Evolutionary conservation across 257 asterid genomes (phyloP).

Genomic region (Petunia axillaris): DNA sequence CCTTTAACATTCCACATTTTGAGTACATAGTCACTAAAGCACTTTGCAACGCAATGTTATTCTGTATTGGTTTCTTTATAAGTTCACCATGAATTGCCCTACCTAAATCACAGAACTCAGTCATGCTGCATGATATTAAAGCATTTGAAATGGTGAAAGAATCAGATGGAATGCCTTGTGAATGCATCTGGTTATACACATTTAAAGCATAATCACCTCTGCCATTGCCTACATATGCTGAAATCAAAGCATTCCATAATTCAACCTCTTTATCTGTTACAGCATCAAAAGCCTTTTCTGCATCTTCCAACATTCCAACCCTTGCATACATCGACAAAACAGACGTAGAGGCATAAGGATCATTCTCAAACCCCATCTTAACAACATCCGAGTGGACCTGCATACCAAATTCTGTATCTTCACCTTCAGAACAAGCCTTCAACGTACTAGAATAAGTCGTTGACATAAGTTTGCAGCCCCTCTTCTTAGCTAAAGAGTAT

Average conservation of each 20-base stretch:
- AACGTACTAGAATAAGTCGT: conserved; percentile 64
- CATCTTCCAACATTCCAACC: conserved; percentile 54
- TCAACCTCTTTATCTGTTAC: conserved; percentile 53
- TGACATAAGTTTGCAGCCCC: conserved; percentile 55
- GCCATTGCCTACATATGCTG: conserved; percentile 67
- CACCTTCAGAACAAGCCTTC: conserved; percentile 66
- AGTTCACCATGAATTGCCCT: conserved; percentile 65
- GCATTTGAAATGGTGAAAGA: conserved; percentile 69
- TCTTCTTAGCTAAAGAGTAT: conserved; percentile 48
- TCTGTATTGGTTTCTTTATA: conserved; percentile 60
- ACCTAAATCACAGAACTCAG: conserved; percentile 48
- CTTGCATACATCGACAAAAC: conserved; percentile 72
- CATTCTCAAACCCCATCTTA: conserved; percentile 62
- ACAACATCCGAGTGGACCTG: conserved; percentile 76
- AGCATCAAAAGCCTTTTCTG: conserved; percentile 49
- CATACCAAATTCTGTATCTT: conserved; percentile 49
- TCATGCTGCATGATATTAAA: conserved; percentile 57
- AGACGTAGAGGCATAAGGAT: conserved; percentile 71
- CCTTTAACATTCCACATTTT: conserved; percentile 55
- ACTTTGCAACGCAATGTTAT: conserved; percentile 59
- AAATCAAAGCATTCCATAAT: conserved; percentile 83
- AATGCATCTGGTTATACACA: conserved; percentile 53
- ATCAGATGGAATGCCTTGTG: conserved; percentile 52
- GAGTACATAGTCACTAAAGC: conserved; percentile 83
- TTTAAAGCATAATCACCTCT: conserved; percentile 55